These are phyloP conservation scores for Senna siamea DNA, from an alignment of 306 rosid genomes.

Conservation along the genomic window DNA sequence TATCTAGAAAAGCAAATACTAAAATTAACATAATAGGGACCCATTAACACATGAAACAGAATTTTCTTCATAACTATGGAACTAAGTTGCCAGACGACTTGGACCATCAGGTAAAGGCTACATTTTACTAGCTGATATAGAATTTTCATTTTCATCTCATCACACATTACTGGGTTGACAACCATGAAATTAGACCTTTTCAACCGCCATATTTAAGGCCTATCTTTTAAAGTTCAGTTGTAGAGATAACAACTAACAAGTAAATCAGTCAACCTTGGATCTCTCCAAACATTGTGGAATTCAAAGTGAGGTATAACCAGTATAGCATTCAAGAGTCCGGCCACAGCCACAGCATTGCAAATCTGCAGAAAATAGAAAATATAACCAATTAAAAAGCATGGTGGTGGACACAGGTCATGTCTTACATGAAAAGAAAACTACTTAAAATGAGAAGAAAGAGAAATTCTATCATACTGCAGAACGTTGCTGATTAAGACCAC, in stretches of 20 bases:
- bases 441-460: neutral
- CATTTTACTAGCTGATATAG: constrained; percentile 12
- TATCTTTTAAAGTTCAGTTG: constrained; percentile 25
- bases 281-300: constrained; percentile 92
- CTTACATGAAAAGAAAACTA: neutral
- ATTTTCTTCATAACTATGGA: constrained; percentile 7
- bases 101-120: constrained; percentile 20
- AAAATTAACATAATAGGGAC: neutral
- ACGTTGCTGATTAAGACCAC: constrained; percentile 98
- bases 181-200: constrained; percentile 14
- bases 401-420: constrained; percentile 4
- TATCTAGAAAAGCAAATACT: neutral
- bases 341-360: constrained; percentile 96
- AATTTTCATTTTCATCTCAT: neutral
- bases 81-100: constrained; percentile 1
- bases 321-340: constrained; percentile 89
- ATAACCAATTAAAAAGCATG: constrained; percentile 29
- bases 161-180: constrained; percentile 26
- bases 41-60: constrained; percentile 11
- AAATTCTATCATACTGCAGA: constrained; percentile 66
- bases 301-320: constrained; percentile 86
- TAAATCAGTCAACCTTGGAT: constrained; percentile 67
- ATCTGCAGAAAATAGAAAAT: constrained; percentile 53
- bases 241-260: neutral
- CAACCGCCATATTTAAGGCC: neutral